These are phyloP conservation scores for Cladosporium austrohemisphaericum DNA, from an alignment of 2,329 filamentous ascomycete species.

Conservation along the genomic window DNA sequence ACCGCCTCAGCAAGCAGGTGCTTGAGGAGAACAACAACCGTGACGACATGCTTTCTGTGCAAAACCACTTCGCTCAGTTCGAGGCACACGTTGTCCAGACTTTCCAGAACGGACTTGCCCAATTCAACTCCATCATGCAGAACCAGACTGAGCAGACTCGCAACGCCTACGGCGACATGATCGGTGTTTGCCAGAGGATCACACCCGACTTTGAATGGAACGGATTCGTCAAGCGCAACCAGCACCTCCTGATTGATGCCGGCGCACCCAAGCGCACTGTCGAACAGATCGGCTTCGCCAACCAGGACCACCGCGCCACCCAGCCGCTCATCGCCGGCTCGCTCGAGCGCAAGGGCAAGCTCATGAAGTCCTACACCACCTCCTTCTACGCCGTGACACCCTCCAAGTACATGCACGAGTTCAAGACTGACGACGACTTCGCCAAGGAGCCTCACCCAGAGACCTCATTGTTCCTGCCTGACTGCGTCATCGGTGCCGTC, in stretches of 20 bases:
- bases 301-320: constrained; percentile 78
- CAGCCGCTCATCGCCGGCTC: constrained; percentile 81
- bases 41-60: constrained; percentile 86
- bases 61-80: constrained; percentile 82
- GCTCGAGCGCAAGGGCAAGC: constrained; percentile 84
- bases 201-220: constrained; percentile 88
- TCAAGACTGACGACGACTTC: constrained; percentile 82
- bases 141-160: constrained; percentile 79
- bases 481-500: constrained; percentile 71
- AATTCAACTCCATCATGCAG: constrained; percentile 76
- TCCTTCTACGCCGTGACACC: constrained; percentile 90
- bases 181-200: constrained; percentile 70
- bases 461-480: constrained; percentile 84
- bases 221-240: constrained; percentile 70
- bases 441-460: constrained; percentile 75
- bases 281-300: constrained; percentile 74
- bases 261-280: constrained; percentile 69
- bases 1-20: constrained; percentile 86
- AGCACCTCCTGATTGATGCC: constrained; percentile 71
- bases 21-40: constrained; percentile 94
- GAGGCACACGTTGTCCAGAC: constrained; percentile 81
- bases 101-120: constrained; percentile 74
- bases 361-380: constrained; percentile 75
- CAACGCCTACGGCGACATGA: constrained; percentile 78
- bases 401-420: constrained; percentile 87